phyloP scores from a whole-genome alignment of 2,329 filamentous ascomycete genomes.

The Fusarium guadeloupense region DNA sequence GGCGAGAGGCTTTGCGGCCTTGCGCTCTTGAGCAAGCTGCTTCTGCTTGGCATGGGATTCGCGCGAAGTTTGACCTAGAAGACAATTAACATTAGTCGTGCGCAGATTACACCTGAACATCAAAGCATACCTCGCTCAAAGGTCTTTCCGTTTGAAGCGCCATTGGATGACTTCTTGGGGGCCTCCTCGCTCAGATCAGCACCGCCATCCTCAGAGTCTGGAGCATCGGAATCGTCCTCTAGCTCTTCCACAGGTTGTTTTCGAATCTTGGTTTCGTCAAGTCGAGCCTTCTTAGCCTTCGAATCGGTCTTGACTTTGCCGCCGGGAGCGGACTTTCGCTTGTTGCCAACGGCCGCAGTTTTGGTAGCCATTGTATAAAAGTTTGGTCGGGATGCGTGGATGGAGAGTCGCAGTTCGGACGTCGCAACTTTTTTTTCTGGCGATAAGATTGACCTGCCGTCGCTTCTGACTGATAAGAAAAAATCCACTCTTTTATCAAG shows the following conservation, averaged over 20 bases:
- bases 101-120: background rate
- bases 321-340: constrained; percentile 63
- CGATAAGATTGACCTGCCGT: constrained; percentile 31
- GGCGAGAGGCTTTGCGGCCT: constrained; percentile 90
- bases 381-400: constrained; percentile 23
- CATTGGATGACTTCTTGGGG: constrained; percentile 50
- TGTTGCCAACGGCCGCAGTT: constrained; percentile 57
- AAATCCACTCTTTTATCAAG: constrained; percentile 2
- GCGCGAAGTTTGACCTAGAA: constrained; percentile 70
- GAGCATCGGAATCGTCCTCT: constrained; percentile 56
- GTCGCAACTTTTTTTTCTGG: constrained; percentile 41
- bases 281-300: constrained; percentile 62
- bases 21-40: constrained; percentile 85
- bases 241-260: constrained; percentile 53
- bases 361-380: constrained; percentile 59
- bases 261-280: constrained; percentile 48
- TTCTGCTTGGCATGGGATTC: constrained; percentile 96
- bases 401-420: constrained; percentile 32
- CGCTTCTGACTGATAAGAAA: constrained; percentile 31
- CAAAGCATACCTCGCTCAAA: constrained; percentile 54
- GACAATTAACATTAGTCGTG: constrained; percentile 9
- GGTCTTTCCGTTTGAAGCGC: constrained; percentile 48
- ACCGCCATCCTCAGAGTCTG: constrained; percentile 64
- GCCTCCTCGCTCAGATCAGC: constrained; percentile 55
- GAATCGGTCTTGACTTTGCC: constrained; percentile 56